Evolutionary conservation across 2,329 filamentous ascomycete species (phyloP).

Genomic region (Apiospora sp.): DNA sequence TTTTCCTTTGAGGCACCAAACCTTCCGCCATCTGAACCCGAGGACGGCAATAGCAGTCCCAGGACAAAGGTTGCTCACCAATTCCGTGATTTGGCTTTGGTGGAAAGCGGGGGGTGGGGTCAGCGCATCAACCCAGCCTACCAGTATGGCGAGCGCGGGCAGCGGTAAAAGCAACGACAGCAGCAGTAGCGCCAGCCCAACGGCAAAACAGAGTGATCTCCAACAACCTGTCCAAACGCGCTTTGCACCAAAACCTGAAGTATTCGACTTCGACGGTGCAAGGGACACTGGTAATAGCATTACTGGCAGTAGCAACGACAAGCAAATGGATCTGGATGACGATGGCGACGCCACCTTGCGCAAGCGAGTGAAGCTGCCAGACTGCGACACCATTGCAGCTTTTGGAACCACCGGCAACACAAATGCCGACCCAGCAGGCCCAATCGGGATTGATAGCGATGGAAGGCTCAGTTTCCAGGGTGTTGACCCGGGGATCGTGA

Average conservation of each 20-base stretch:
- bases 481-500: constrained; percentile 34
- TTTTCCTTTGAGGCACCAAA: constrained; percentile 56
- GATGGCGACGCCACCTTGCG: constrained; percentile 40
- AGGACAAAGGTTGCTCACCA: constrained; percentile 59
- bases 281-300: constrained; percentile 23
- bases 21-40: constrained; percentile 33
- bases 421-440: constrained; percentile 27
- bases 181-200: constrained; percentile 28
- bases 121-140: constrained; percentile 29
- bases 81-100: constrained; percentile 60
- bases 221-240: constrained; percentile 22
- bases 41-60: constrained; percentile 62
- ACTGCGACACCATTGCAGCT: constrained; percentile 33
- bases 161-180: constrained; percentile 29
- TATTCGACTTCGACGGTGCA: constrained; percentile 42
- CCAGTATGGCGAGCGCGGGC: constrained; percentile 23
- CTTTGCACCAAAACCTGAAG: constrained; percentile 28
- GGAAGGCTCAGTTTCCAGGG: constrained; percentile 33
- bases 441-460: constrained; percentile 31
- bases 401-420: constrained; percentile 29
- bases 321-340: constrained; percentile 42
- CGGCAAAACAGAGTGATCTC: constrained; percentile 18
- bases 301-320: constrained; percentile 25
- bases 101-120: constrained; percentile 55
- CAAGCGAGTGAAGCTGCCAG: constrained; percentile 49